Evolutionary conservation across 2,329 filamentous ascomycete genomes (phyloP).

Genomic region (Phoma sp.): DNA sequence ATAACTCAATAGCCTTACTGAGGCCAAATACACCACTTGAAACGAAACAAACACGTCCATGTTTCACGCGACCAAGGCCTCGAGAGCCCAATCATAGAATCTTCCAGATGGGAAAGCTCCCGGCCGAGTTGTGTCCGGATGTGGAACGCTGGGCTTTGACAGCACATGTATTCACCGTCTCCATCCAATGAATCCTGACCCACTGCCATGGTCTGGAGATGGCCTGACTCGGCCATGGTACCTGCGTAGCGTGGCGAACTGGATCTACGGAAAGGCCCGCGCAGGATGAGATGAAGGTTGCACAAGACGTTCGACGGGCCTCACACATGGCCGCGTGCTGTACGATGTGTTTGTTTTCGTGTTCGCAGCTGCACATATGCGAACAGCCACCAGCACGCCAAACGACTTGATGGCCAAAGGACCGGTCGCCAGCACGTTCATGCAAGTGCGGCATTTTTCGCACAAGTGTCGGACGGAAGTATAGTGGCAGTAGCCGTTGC

Average conservation of each 20-base stretch:
- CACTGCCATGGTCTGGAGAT: constrained; percentile 8
- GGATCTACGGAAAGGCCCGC: constrained; percentile 12
- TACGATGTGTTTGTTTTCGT: neutral
- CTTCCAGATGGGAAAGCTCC: constrained; percentile 6
- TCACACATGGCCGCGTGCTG: neutral
- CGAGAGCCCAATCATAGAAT: constrained; percentile 9
- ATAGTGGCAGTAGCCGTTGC: constrained; percentile 13
- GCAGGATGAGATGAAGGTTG: constrained; percentile 13
- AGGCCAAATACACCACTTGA: constrained; percentile 16
- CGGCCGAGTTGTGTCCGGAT: constrained; percentile 13
- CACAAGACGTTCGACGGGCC: neutral
- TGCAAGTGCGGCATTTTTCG: constrained; percentile 44
- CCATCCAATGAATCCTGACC: constrained; percentile 11
- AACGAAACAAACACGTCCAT: constrained; percentile 20
- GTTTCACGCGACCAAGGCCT: constrained; percentile 11
- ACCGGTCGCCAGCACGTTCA: constrained; percentile 11
- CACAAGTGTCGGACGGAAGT: constrained; percentile 13
- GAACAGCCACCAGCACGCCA: neutral
- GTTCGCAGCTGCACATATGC: neutral
- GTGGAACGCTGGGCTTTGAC: constrained; percentile 11
- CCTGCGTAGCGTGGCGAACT: constrained; percentile 14
- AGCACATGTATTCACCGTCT: constrained; percentile 18
- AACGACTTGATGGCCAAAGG: neutral
- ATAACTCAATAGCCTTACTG: constrained; percentile 24
- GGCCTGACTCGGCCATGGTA: constrained; percentile 14